Evolutionary conservation across 2,329 filamentous ascomycete genomes (phyloP), one percentile per base, ranked within the genome.

Genomic region (Parasarocladium wereldwijsianum): DNA sequence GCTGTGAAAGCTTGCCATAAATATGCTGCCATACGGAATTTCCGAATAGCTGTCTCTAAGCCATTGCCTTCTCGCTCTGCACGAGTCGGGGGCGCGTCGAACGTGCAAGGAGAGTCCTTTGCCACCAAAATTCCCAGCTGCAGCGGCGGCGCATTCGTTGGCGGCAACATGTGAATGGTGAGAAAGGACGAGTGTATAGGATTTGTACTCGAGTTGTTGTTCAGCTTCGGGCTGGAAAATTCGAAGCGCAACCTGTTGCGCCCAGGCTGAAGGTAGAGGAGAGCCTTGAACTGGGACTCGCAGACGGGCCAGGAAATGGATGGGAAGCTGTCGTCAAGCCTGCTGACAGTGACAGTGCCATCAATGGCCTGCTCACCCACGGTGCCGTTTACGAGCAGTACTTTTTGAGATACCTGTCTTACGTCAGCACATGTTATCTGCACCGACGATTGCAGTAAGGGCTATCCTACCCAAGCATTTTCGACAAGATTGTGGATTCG

Each of bases 1-100:
- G 83, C 84, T 0, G 87, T 96, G 45, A 93, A 96, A 6, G 86
- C 84, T 50, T 98, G 90, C 86, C 90, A 96, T 10, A 96, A 63
- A 49, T 96, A 94, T 15, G 84, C 87, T 12, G 85, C 79, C 80
- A 93, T 94, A 38, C 86, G 73, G 49, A 90, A 94, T 50, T 98
- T 98, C 44, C 71, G 73, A 30, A 93, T 66, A 0, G 90, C 90
- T 6, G 71, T 73, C 8, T 86, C 76, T 20, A 96, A 49, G 2
- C 67, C 69, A 51, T 93, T 93, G 12, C 83, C 86, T 60, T 93
- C 86, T 40, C 68, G 74, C 50, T 81, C 72, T 32, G 70, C 60
- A 28, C 81, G 70, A 32, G 83, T 73, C 1, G 84, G 85, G 11
- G 76, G 67, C 4, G 83, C 76, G 55, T 96, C 86, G 43, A 80